Evolutionary conservation across 1,284 basidiomycete species (phyloP).

Genomic region (Laetiporus sulphureus): DNA sequence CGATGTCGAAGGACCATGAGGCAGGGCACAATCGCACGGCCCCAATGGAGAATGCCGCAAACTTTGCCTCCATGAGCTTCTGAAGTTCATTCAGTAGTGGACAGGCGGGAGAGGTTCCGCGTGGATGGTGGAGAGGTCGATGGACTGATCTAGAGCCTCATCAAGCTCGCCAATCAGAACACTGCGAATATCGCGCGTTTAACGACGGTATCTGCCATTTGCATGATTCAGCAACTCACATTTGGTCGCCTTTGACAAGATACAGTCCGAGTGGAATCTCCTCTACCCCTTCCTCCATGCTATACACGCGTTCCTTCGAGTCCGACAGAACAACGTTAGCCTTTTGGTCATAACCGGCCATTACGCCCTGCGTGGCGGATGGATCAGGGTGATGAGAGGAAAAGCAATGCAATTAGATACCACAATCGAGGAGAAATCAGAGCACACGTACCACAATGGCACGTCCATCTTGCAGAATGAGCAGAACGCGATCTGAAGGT

Average conservation of each 20-base stretch:
- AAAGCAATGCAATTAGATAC: not conserved
- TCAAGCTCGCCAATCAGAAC: constrained; percentile 91
- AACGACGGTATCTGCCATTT: too few relatives aligned
- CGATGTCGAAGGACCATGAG: too few relatives aligned
- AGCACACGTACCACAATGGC: constrained; percentile 65
- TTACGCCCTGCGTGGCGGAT: constrained; percentile 63
- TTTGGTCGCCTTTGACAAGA: constrained; percentile 96
- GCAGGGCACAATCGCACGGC: too few relatives aligned
- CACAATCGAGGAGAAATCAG: not conserved
- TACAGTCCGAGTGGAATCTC: constrained; percentile 95
- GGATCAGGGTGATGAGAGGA: too few relatives aligned
- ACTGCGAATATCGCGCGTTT: too few relatives aligned
- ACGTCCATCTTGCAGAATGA: constrained; percentile 88
- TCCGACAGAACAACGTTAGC: constrained; percentile 91
- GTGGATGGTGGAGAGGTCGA: constrained; percentile 74
- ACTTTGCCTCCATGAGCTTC: too few relatives aligned
- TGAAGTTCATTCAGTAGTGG: constrained; percentile 53
- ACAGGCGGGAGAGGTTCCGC: constrained; percentile 86
- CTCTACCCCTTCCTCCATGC: constrained; percentile 86
- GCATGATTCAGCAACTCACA: constrained; percentile 74
- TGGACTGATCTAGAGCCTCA: constrained; percentile 72
- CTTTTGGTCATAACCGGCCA: constrained; percentile 89
- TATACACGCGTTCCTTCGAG: constrained; percentile 87
- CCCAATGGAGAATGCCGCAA: too few relatives aligned
- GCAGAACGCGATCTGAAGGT: constrained; percentile 68